phyloP scores from a whole-genome alignment of 768 basidiomycete genomes.

The Suillus occidentalis region DNA sequence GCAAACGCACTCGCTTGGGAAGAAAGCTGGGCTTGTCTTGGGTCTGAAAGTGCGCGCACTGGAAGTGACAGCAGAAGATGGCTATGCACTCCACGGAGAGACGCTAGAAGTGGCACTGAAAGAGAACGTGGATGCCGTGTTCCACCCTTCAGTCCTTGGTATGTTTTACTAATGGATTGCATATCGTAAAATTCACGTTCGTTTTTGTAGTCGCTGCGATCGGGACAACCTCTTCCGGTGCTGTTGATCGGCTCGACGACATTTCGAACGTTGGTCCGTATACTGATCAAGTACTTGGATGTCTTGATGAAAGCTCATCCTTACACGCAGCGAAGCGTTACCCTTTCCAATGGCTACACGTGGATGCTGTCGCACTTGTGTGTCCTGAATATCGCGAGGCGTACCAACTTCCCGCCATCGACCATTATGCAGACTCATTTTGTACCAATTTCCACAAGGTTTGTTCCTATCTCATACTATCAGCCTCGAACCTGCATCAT shows the following conservation, averaged over 20 bases:
- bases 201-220: constrained; percentile 71
- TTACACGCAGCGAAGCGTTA: constrained; percentile 49
- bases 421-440: constrained; percentile 75
- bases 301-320: not conserved
- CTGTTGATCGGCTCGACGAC: constrained; percentile 77
- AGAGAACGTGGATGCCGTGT: constrained; percentile 58
- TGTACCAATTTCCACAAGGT: constrained; percentile 94
- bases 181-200: not conserved
- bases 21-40: constrained; percentile 77
- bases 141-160: constrained; percentile 83
- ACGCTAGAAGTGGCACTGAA: constrained; percentile 58
- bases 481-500: not conserved
- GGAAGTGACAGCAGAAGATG: constrained; percentile 62
- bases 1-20: constrained; percentile 86
- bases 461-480: not conserved
- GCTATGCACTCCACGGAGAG: constrained; percentile 67
- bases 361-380: constrained; percentile 79
- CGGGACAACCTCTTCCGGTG: constrained; percentile 91
- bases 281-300: not conserved
- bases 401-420: constrained; percentile 68
- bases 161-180: constrained; percentile 2
- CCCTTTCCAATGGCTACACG: constrained; percentile 78
- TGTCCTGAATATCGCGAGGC: constrained; percentile 74
- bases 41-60: constrained; percentile 73
- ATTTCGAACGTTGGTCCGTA: constrained; percentile 66